Base-by-base conservation (phyloP, 2,329 filamentous ascomycete species). In the Xylariales sp. region DNA sequence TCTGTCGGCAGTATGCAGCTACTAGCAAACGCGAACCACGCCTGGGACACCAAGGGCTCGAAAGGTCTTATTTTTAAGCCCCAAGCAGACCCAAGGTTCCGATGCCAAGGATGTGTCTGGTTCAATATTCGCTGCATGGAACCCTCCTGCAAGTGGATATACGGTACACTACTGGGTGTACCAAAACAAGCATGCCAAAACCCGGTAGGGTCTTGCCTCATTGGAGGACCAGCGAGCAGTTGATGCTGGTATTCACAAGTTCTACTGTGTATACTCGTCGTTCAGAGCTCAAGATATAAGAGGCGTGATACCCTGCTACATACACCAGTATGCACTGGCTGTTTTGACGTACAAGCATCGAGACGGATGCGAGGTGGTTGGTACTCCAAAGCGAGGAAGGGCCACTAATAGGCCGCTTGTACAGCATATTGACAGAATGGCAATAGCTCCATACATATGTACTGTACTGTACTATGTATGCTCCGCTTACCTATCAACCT, bases 121-220 rank as follows among this genome's bases (percentile, higher is more conserved):
- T 63, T 36, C 67, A 68, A 71, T 70, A 71, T 71, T 70, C 62
- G 64, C 64, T 71, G 69, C 69, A 70, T 69, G 69, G 64, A 65
- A 65, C 64, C 65, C 67, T 68, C 57, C 62, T 57, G 49, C 50
- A 65, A 54, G 53, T 41, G 18, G 64, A 49, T 39, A 61, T 60
- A 57, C 32, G 34, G 54, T 41, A 45, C 39, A 56, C 54, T 49
- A 46, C 65, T 60, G 68, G 55, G 62, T 43, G 68, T 57, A 50
- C 65, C 55, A 68, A 41, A 65, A 55, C 55, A 58, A 60, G 63
- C 55, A 64, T 45, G 43, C 30, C 54, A 62, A 54, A 71, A 66
- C 63, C 56, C 28, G 59, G 66, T 64, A 62, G 62, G 62, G 62
- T 57, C 18, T 64, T 53, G 61, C 57, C 57, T 55, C 48, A 68